phyloP scores from a whole-genome alignment of 768 basidiomycete genomes.

The Phylloporus rhodoxanthus region DNA sequence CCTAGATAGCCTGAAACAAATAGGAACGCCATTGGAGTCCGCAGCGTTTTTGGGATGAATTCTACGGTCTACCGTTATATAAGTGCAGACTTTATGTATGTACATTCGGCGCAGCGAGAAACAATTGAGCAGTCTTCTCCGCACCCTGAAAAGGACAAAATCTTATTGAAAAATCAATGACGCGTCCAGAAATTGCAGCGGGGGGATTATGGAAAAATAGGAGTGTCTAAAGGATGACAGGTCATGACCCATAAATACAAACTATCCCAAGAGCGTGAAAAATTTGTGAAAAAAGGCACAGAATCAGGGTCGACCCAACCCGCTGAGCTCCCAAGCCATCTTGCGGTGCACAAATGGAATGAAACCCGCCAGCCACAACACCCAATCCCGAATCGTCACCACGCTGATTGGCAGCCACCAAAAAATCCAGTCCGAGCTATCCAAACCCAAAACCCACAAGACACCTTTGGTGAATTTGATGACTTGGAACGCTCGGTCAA shows the following conservation, averaged over 20 bases:
- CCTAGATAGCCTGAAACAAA: no score
- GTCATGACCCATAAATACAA: neutral
- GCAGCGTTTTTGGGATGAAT: no score
- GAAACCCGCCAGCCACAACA: slow-evolving; percentile 18
- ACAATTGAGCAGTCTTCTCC: neutral
- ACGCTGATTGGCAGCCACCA: slow-evolving; percentile 29
- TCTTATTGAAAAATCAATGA: neutral
- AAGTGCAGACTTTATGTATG: neutral
- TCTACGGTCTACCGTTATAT: no score
- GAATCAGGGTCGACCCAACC: slow-evolving; percentile 20
- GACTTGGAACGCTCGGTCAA: slow-evolving; percentile 37
- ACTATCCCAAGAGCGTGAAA: neutral
- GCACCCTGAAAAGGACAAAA: neutral
- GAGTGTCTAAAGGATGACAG: neutral
- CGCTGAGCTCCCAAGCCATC: slow-evolving; percentile 25
- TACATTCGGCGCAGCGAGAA: neutral
- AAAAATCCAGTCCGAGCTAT: slow-evolving; percentile 5
- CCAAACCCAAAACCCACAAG: slow-evolving; percentile 20
- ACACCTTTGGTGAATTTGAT: slow-evolving; percentile 38
- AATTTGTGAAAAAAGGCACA: neutral
- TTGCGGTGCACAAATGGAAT: slow-evolving; percentile 14
- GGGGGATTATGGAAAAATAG: neutral
- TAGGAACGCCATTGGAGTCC: no score
- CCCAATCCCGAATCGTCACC: slow-evolving; percentile 24
- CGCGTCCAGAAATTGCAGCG: neutral